Base-by-base conservation (phyloP, 1,284 basidiomycete species). In the Ustilago shanxiensis region DNA sequence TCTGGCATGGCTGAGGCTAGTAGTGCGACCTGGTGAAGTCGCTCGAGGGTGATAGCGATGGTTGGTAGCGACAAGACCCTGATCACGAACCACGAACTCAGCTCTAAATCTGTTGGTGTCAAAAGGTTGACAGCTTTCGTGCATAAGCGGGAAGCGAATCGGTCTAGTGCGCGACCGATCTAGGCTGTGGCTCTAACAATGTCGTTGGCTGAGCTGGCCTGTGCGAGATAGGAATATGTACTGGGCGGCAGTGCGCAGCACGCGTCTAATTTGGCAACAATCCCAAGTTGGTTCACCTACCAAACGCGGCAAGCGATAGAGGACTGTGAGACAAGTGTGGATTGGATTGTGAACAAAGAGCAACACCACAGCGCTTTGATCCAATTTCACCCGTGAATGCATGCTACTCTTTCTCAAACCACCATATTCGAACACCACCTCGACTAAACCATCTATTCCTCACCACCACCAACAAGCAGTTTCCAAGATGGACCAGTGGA, bases 401-500 rank as follows among this genome's bases (percentile, higher is more conserved):
- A 16, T 39, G n/a, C n/a, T n/a, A n/a, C n/a, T n/a, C 14, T 33
- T 26, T 56, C 37, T 24, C 28, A 18, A n/a, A 55, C 20, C 57
- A 45, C 22, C 52, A 49, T n/a, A 26, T 28, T n/a, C n/a, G n/a
- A n/a, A n/a, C n/a, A n/a, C n/a, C n/a, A n/a, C n/a, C n/a, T n/a
- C n/a, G n/a, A n/a, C n/a, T n/a, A n/a, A n/a, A n/a, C n/a, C n/a
- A n/a, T n/a, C n/a, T n/a, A n/a, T n/a, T n/a, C n/a, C n/a, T n/a
- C n/a, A n/a, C n/a, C n/a, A n/a, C 20, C 26, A 6, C 11, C 41
- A 52, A 18, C 18, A 20, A 44, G 37, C 31, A 33, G 16, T 13
- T 51, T 45, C 18, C 65, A 88, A 77, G 52, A 93, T 94, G 92
- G 92, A 93, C 74, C 89, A 90, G 85, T 93, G 93, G 92, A 89